These are phyloP conservation scores for Suillus bovinus DNA, from an alignment of 768 basidiomycete species.

Conservation along the genomic window DNA sequence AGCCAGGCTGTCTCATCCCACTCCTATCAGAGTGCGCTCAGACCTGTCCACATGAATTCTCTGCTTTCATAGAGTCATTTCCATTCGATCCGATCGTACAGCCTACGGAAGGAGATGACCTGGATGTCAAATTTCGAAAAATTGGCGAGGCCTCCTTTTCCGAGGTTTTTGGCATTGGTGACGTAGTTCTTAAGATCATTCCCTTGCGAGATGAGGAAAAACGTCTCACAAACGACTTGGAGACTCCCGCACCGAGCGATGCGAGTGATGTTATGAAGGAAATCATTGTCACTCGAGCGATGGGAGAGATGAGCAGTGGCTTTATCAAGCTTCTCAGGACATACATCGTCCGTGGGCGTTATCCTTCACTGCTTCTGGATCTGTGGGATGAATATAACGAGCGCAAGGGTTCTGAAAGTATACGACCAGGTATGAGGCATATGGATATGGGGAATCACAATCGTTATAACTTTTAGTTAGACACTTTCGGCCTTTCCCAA, in stretches of 20 bases:
- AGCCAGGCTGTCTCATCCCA: constrained; percentile 57
- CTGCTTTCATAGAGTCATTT: constrained; percentile 80
- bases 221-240: constrained; percentile 36
- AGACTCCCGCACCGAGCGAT: constrained; percentile 70
- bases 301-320: constrained; percentile 74
- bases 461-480: constrained; percentile 38
- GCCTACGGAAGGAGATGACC: constrained; percentile 27
- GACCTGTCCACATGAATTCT: constrained; percentile 70
- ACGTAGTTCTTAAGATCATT: constrained; percentile 89
- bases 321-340: constrained; percentile 83
- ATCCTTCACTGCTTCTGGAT: constrained; percentile 75
- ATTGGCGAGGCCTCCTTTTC: constrained; percentile 97
- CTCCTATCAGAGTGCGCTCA: constrained; percentile 76
- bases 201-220: constrained; percentile 63
- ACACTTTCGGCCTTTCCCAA: constrained; percentile 74
- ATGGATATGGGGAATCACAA: constrained; percentile 9
- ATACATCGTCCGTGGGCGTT: constrained; percentile 83
- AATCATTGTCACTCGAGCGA: constrained; percentile 70
- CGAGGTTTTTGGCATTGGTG: constrained; percentile 90
- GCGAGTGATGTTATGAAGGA: constrained; percentile 79
- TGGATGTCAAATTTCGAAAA: constrained; percentile 61
- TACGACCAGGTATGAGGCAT: constrained; percentile 70
- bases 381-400: constrained; percentile 87
- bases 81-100: constrained; percentile 71
- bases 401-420: constrained; percentile 76